phyloP scores from a whole-genome alignment of 768 basidiomycete genomes.

The Symmetrospora coprosmae region DNA sequence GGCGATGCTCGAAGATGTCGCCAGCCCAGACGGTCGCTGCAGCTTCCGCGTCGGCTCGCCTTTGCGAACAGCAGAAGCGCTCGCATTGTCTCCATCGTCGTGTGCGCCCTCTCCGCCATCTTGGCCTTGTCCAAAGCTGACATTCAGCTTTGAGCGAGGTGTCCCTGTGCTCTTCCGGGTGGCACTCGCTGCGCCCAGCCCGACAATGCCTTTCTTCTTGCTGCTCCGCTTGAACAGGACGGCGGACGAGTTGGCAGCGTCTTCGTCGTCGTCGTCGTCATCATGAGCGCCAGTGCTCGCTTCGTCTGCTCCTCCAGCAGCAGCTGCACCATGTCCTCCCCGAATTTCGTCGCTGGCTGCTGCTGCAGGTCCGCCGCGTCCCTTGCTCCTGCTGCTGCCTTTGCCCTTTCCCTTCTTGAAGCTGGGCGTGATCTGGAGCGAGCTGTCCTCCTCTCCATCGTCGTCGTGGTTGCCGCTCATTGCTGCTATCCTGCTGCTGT shows the following conservation, averaged over 20 bases:
- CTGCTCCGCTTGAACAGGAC: conserved; percentile 1
- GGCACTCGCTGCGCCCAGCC: neutral
- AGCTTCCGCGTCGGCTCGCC: no score
- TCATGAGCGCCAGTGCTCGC: neutral
- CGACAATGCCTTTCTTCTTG: conserved; percentile 4
- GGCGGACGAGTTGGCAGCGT: neutral
- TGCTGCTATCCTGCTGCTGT: neutral
- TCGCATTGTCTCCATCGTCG: neutral
- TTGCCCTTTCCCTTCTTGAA: conserved; percentile 19
- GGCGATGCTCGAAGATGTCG: no score
- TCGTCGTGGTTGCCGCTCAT: no score
- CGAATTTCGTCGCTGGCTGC: neutral
- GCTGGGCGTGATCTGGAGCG: conserved; percentile 1
- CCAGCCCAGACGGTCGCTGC: no score
- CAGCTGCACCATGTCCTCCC: no score
- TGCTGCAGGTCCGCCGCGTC: neutral
- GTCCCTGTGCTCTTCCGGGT: neutral
- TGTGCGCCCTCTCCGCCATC: neutral
- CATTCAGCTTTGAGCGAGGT: neutral
- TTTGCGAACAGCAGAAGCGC: no score
- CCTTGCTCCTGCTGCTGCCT: neutral
- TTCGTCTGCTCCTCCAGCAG: no score
- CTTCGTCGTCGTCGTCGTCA: neutral
- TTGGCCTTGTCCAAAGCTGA: conserved; percentile 1
- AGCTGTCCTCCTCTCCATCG: neutral